Evolutionary conservation across 768 basidiomycete genomes (phyloP).

Genomic region (Russula sp.): DNA sequence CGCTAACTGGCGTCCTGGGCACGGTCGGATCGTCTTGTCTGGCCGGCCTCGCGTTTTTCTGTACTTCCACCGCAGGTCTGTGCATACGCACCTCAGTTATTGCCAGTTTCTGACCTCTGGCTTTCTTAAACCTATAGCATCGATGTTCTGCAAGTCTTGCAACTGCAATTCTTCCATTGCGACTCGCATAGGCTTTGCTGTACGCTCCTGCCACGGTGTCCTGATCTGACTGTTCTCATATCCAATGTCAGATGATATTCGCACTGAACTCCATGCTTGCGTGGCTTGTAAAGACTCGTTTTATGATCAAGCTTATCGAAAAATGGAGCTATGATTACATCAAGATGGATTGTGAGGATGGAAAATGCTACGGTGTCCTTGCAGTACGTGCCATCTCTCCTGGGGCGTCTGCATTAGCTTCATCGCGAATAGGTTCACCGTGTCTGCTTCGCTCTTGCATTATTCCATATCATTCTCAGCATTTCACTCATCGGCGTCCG

Average conservation of each 20-base stretch:
- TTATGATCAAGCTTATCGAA: slow-evolving; percentile 80
- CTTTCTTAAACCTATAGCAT: slow-evolving; percentile 46
- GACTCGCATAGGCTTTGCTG: slow-evolving; percentile 92
- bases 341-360: slow-evolving; percentile 93
- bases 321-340: slow-evolving; percentile 95
- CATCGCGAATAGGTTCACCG: slow-evolving; percentile 68
- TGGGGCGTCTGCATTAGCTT: neutral
- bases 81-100: slow-evolving; percentile 7
- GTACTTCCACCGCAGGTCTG: slow-evolving; percentile 77
- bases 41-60: slow-evolving; percentile 78
- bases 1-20: slow-evolving; percentile 59
- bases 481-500: slow-evolving; percentile 76
- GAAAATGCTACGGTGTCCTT: slow-evolving; percentile 93
- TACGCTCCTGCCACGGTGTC: slow-evolving; percentile 34
- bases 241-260: slow-evolving; percentile 73
- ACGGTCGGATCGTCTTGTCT: slow-evolving; percentile 80
- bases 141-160: slow-evolving; percentile 97
- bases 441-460: slow-evolving; percentile 88
- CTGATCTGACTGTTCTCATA: neutral
- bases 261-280: slow-evolving; percentile 91
- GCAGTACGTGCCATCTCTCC: slow-evolving; percentile 53
- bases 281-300: slow-evolving; percentile 92
- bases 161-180: slow-evolving; percentile 99
- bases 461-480: slow-evolving; percentile 84
- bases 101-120: slow-evolving; percentile 11